A percentile compares a stretch with the other conserved stretches of the same genome.
These are phyloP conservation scores for Sporothrix mexicana DNA, from an alignment of 2,329 filamentous ascomycete species.

Conservation along the genomic window DNA sequence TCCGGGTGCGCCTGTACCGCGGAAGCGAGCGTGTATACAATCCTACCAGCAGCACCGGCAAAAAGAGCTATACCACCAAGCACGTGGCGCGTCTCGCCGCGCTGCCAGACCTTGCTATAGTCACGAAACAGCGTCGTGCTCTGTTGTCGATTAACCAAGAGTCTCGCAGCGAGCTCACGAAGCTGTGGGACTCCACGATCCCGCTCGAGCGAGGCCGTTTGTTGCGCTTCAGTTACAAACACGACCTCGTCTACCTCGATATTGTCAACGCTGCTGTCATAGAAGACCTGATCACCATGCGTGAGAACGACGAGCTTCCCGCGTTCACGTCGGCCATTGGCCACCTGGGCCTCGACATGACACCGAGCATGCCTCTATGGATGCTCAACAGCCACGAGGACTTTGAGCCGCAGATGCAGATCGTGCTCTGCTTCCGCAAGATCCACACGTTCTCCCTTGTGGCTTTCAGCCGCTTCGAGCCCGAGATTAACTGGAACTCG, in stretches of 20 bases:
- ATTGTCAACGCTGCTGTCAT: conserved; percentile 34
- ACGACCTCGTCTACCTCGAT: conserved; percentile 37
- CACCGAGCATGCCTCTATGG: conserved; percentile 36
- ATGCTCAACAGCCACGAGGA: conserved; percentile 28
- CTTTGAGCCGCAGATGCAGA: conserved; percentile 34
- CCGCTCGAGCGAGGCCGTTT: conserved; percentile 22
- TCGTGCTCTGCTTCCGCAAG: conserved; percentile 36
- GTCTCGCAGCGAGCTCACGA: conserved; percentile 33
- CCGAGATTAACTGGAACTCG: conserved; percentile 36
- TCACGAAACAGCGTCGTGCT: conserved; percentile 30
- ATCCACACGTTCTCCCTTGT: conserved; percentile 38
- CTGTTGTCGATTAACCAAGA: conserved; percentile 36
- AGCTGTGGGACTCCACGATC: conserved; percentile 28
- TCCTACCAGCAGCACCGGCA: neutral
- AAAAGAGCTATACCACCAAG: conserved; percentile 7
- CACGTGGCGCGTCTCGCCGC: conserved; percentile 32
- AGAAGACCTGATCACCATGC: conserved; percentile 30
- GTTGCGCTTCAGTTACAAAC: conserved; percentile 32
- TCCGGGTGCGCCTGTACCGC: conserved; percentile 38
- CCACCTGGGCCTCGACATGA: conserved; percentile 38
- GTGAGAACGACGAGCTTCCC: neutral
- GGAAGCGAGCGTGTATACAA: conserved; percentile 31
- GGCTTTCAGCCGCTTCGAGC: conserved; percentile 32
- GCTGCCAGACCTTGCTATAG: conserved; percentile 35
- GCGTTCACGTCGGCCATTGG: conserved; percentile 32